Base-by-base conservation (phyloP, 495 filamentous ascomycete genomes). In the Tuber magnatum region DNA sequence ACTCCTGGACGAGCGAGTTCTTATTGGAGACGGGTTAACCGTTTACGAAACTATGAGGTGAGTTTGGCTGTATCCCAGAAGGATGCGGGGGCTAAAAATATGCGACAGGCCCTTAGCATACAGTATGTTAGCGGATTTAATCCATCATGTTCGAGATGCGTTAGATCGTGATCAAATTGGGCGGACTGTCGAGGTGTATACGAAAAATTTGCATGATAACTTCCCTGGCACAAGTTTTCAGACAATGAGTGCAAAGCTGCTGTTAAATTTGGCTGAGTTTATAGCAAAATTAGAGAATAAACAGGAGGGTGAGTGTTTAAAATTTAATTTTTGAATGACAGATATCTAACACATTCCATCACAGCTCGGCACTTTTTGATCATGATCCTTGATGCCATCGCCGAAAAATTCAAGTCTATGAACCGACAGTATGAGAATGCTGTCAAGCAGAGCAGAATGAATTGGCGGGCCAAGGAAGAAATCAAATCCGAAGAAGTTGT, bases 161-260 rank as follows among this genome's bases (percentile, higher is more conserved):
- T 86, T 99, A 32, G 87, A 86, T 0, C 90, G 90, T 16, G 91
- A 94, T 73, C 96, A 98, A 84, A 99, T 99, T 75, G 89, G 93
- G 71, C 90, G 92, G 78, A 97, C 96, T 0, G 93, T 99, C 16
- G 93, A 97, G 80, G 96, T 98, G 10, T 99, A 98, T 83, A 97
- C 95, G 7, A 93, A 92, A 80, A 98, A 98, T 78, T 86, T 99
- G 38, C 94, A 97, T 78, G 96, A 98, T 82, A 92, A 92, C 76
- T 97, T 97, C 79, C 96, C 96, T 3, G 96, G 96, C 22, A 98
- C 96, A 7, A 98, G 95, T 83, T 99, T 98, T 83, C 96, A 99
- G 83, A 99, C 96, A 0, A 99, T 99, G 96, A 98, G 95, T 81
- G 96, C 96, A 5, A 99, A 98, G 83, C 86, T 99, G 5, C 85